Evolutionary conservation across 1,139 yeast genomes (phyloP).

Genomic region (Taphrina communis): DNA sequence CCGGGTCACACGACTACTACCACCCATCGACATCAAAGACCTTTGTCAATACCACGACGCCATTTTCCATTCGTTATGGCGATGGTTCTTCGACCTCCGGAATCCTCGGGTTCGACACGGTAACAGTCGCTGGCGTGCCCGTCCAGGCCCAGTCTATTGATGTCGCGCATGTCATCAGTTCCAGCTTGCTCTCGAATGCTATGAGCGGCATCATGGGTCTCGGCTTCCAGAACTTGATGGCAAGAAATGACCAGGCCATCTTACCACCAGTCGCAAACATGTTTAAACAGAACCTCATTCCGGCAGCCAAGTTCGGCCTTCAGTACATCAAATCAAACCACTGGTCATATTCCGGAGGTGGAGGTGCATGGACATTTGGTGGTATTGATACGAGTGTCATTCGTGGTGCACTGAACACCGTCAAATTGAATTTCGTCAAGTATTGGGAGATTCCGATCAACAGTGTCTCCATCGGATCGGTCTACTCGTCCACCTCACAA

Average conservation of each 20-base stretch:
- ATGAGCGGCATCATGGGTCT: constrained; percentile 40
- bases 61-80: constrained; percentile 50
- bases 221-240: constrained; percentile 32
- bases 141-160: constrained; percentile 41
- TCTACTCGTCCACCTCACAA: constrained; percentile 76
- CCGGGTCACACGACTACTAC: constrained; percentile 48
- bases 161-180: constrained; percentile 24
- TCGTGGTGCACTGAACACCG: constrained; percentile 83
- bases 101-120: constrained; percentile 48
- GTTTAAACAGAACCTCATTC: constrained; percentile 26
- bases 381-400: constrained; percentile 79
- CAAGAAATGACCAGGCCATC: neutral
- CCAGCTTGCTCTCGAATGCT: constrained; percentile 17
- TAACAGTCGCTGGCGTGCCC: constrained; percentile 44
- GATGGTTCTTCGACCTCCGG: constrained; percentile 50
- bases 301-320: constrained; percentile 30
- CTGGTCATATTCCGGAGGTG: constrained; percentile 50
- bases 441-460: constrained; percentile 97
- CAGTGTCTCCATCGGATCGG: constrained; percentile 89
- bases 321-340: constrained; percentile 31
- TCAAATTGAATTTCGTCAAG: constrained; percentile 98
- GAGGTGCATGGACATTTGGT: constrained; percentile 94
- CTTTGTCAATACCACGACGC: constrained; percentile 49
- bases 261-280: constrained; percentile 29
- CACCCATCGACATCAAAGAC: constrained; percentile 52